Evolutionary conservation across 192 early-diverging fungal genomes (phyloP).

Genomic region (Coemansia sp.): DNA sequence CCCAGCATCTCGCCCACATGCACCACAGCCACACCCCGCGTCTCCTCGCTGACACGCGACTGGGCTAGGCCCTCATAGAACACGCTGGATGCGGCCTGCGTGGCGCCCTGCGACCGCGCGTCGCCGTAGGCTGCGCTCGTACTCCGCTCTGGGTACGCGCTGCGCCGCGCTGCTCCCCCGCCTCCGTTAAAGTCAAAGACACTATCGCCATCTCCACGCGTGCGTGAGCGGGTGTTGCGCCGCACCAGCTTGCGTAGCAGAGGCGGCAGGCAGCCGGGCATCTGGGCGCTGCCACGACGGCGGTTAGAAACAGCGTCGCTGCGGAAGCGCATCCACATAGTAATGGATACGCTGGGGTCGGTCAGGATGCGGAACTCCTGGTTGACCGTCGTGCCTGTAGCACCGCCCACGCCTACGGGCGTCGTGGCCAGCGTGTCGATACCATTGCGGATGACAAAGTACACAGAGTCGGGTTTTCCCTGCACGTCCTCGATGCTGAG

Average conservation of each 20-base stretch:
- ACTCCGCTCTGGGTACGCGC: slow-evolving; percentile 10
- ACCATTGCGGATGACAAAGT: slow-evolving; percentile 57
- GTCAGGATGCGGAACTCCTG: slow-evolving; percentile 54
- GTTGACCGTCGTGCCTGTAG: slow-evolving; percentile 30
- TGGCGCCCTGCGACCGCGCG: slow-evolving; percentile 39
- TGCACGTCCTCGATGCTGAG: slow-evolving; percentile 51
- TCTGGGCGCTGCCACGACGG: not conserved
- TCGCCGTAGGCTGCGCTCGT: slow-evolving; percentile 29
- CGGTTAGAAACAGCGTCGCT: slow-evolving; percentile 46
- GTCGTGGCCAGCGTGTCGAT: slow-evolving; percentile 50
- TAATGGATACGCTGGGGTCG: slow-evolving; percentile 44
- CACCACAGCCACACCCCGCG: slow-evolving; percentile 51
- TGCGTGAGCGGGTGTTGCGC: slow-evolving; percentile 47
- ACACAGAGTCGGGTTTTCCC: slow-evolving; percentile 34
- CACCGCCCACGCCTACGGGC: slow-evolving; percentile 29
- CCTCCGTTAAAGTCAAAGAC: slow-evolving; percentile 42
- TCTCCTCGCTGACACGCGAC: slow-evolving; percentile 51
- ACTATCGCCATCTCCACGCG: slow-evolving; percentile 27
- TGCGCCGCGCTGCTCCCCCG: not conserved
- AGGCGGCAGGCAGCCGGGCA: slow-evolving; percentile 35
- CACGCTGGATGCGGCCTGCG: slow-evolving; percentile 46
- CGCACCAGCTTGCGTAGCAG: slow-evolving; percentile 43
- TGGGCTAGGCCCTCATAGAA: slow-evolving; percentile 49
- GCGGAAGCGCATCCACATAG: slow-evolving; percentile 55
- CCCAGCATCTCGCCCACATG: slow-evolving; percentile 50